Conservation (phyloP, 148 eudicot genomes). For the Bassia scoparia region DNA sequence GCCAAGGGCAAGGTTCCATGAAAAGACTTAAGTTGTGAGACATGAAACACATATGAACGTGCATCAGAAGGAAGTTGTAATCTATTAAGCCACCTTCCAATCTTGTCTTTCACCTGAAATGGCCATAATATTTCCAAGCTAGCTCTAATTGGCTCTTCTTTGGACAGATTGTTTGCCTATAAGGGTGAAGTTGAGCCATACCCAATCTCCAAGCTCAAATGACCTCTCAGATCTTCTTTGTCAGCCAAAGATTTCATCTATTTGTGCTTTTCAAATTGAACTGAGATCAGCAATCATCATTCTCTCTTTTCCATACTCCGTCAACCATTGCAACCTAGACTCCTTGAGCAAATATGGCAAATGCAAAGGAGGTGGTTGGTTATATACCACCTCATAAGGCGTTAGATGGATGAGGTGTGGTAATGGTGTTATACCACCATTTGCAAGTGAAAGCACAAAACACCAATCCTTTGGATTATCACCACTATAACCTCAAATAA, state of each 20-base stretch:
- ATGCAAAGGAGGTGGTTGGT: neutral
- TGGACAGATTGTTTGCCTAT: no score
- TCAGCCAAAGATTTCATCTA: no score
- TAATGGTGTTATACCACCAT: neutral
- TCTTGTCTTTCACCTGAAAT: neutral
- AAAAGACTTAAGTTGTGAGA: neutral
- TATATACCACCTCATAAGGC: neutral
- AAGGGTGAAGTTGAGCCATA: neutral
- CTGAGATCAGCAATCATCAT: neutral
- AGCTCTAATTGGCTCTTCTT: no score
- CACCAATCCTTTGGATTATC: neutral
- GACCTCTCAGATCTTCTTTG: neutral
- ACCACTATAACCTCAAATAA: neutral
- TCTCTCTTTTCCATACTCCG: neutral
- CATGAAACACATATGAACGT: neutral
- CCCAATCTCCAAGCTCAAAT: constrained; percentile 2
- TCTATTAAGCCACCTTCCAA: neutral
- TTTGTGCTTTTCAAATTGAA: no score
- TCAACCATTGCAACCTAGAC: neutral
- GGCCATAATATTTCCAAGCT: neutral
- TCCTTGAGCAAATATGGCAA: neutral
- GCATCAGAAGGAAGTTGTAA: neutral
- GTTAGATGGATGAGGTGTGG: neutral
- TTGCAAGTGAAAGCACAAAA: neutral
- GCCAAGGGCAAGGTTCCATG: neutral